Evolutionary conservation across 2,329 filamentous ascomycete genomes (phyloP).

Genomic region (Allantophomopsis lycopodina): DNA sequence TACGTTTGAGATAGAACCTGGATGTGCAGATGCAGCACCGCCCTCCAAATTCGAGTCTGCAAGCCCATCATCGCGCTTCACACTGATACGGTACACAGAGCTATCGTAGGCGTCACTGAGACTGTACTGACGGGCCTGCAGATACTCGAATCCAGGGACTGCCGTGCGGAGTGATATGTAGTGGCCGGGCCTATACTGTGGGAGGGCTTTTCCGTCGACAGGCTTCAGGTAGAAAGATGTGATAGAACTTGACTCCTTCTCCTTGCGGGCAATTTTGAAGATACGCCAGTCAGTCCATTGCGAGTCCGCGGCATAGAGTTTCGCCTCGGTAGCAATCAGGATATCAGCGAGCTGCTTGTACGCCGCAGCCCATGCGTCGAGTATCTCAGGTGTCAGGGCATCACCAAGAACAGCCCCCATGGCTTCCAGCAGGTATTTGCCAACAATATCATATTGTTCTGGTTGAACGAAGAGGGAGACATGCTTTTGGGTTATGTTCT

Average conservation of each 20-base stretch:
- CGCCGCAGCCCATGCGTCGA: conserved; percentile 58
- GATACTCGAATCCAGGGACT: conserved; percentile 46
- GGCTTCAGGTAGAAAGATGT: conserved; percentile 60
- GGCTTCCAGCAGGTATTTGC: conserved; percentile 50
- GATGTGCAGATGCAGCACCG: conserved; percentile 18
- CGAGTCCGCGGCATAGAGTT: conserved; percentile 39
- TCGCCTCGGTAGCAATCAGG: conserved; percentile 50
- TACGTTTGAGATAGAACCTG: conserved; percentile 37
- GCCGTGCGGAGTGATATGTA: conserved; percentile 54
- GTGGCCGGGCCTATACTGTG: conserved; percentile 54
- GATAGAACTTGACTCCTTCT: conserved; percentile 45
- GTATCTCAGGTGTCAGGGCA: conserved; percentile 51
- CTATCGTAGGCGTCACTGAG: conserved; percentile 41
- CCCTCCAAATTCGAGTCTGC: conserved; percentile 18
- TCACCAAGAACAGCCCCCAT: conserved; percentile 55
- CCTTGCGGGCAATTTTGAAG: conserved; percentile 44
- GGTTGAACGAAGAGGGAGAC: conserved; percentile 55
- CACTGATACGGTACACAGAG: conserved; percentile 58
- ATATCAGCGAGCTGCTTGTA: conserved; percentile 59
- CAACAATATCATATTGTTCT: conserved; percentile 59
- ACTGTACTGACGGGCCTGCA: conserved; percentile 64
- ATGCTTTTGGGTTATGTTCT: conserved; percentile 67
- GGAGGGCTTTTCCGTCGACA: conserved; percentile 42
- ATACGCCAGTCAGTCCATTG: conserved; percentile 33
- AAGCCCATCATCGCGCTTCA: conserved; percentile 44